Conservation (phyloP, 306 rosid genomes). For the Prunus mume region DNA sequence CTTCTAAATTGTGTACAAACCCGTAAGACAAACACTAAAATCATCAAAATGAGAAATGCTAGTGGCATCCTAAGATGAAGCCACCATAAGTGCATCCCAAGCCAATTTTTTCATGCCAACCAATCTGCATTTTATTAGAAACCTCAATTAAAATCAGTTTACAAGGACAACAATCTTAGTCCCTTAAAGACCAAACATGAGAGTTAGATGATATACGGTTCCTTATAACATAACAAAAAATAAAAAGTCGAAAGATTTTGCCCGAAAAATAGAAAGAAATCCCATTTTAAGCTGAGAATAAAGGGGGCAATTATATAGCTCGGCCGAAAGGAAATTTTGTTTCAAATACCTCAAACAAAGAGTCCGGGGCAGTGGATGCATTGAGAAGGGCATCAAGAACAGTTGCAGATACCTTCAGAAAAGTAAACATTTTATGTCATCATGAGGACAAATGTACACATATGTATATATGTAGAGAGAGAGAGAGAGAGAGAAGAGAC, state of each 20-base stretch:
- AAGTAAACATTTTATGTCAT: constrained; percentile 3
- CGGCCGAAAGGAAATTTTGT: background rate
- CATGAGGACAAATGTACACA: background rate
- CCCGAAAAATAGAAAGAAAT: background rate
- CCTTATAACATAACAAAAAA: background rate
- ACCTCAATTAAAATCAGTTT: background rate
- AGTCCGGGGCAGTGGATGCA: constrained; percentile 58
- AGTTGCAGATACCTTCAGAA: constrained; percentile 55
- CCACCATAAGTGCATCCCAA: no score
- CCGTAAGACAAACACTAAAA: background rate
- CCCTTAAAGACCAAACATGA: background rate
- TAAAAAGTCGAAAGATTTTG: background rate
- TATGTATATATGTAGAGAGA: background rate
- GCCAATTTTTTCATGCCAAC: no score
- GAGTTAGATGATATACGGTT: no score
- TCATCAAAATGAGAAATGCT: background rate
- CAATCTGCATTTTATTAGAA: no score
- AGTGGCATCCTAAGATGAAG: background rate
- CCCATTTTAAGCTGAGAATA: background rate
- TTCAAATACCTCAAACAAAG: constrained; percentile 50
- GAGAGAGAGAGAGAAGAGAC: constrained; percentile 16
- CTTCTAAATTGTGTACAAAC: background rate
- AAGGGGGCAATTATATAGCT: no score
- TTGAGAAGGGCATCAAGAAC: constrained; percentile 74
- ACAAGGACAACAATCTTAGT: background rate